Percentiles rank a stretch among this genome's conserved stretches.
Conservation (phyloP, 768 basidiomycete species). For the Pulveroboletus sp. region DNA sequence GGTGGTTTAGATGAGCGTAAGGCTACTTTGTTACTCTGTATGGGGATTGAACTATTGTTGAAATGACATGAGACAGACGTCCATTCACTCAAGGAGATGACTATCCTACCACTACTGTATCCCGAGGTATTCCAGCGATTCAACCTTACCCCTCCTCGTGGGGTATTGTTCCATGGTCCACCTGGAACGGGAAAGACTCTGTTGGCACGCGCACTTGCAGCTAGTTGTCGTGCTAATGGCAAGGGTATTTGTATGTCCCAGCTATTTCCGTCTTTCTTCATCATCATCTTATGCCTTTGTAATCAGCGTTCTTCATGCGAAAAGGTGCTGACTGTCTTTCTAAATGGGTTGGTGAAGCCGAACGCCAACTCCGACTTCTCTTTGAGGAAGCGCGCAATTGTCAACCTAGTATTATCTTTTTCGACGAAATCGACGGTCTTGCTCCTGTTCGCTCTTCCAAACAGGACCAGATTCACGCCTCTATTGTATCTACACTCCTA, state of each 20-base stretch:
- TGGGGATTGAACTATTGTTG: neutral
- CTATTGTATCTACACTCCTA: slow-evolving; percentile 91
- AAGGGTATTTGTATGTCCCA: slow-evolving; percentile 76
- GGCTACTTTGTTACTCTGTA: slow-evolving; percentile 19
- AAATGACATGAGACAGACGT: slow-evolving; percentile 56
- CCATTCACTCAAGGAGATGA: slow-evolving; percentile 97
- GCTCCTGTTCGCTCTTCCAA: slow-evolving; percentile 98
- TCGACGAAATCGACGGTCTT: slow-evolving; percentile 98
- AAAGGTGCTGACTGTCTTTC: slow-evolving; percentile 97
- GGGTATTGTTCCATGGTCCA: slow-evolving; percentile 96
- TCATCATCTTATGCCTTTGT: neutral
- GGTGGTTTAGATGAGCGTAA: slow-evolving; percentile 92
- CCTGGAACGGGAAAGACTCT: slow-evolving; percentile 99
- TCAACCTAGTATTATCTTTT: slow-evolving; percentile 98
- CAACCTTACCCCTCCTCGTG: slow-evolving; percentile 89
- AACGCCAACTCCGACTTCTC: slow-evolving; percentile 87
- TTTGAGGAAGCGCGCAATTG: slow-evolving; percentile 93
- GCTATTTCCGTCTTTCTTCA: neutral
- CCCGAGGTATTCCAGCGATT: slow-evolving; percentile 96
- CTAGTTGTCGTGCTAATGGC: slow-evolving; percentile 83
- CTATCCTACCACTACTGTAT: slow-evolving; percentile 87
- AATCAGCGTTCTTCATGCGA: slow-evolving; percentile 95
- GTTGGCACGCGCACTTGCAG: slow-evolving; percentile 88
- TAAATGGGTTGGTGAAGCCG: slow-evolving; percentile 99
- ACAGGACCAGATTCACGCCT: slow-evolving; percentile 98